Percentiles rank a stretch among this genome's conserved stretches.
These are phyloP conservation scores for Nadsonia commutata DNA, from an alignment of 1,139 yeast genomes.

Conservation along the genomic window DNA sequence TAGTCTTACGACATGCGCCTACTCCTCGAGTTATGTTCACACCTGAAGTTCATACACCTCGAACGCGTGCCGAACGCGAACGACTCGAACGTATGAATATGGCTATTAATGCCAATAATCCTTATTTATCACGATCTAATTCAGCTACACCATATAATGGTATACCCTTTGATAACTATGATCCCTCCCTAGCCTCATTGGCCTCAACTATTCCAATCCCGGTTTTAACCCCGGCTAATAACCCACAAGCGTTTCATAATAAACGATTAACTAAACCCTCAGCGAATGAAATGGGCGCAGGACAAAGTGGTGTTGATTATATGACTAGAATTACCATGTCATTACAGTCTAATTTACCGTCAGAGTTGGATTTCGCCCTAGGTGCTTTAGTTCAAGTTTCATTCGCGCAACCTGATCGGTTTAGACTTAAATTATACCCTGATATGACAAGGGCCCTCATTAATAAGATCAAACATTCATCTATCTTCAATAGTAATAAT, in stretches of 20 bases:
- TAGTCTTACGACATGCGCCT: slow-evolving; percentile 9
- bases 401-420: slow-evolving; percentile 31
- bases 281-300: slow-evolving; percentile 15
- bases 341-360: slow-evolving; percentile 40
- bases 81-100: slow-evolving; percentile 1
- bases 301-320: slow-evolving; percentile 19
- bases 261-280: slow-evolving; percentile 12
- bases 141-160: neutral
- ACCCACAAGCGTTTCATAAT: slow-evolving; percentile 21
- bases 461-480: slow-evolving; percentile 25
- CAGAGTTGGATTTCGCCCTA: slow-evolving; percentile 56
- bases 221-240: slow-evolving; percentile 22
- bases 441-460: slow-evolving; percentile 39
- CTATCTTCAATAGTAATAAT: slow-evolving; percentile 7
- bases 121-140: too few species aligned
- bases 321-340: slow-evolving; percentile 49
- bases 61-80: slow-evolving; percentile 7
- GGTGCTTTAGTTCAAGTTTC: slow-evolving; percentile 45
- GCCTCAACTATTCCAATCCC: slow-evolving; percentile 17
- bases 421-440: slow-evolving; percentile 36
- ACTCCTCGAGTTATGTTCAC: slow-evolving; percentile 9
- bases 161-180: slow-evolving; percentile 1
- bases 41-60: slow-evolving; percentile 8
- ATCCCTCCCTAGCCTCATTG: neutral
- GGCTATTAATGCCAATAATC: too few species aligned